Conservation (phyloP, 2,329 filamentous ascomycete species). For the Madurella mycetomatis region DNA sequence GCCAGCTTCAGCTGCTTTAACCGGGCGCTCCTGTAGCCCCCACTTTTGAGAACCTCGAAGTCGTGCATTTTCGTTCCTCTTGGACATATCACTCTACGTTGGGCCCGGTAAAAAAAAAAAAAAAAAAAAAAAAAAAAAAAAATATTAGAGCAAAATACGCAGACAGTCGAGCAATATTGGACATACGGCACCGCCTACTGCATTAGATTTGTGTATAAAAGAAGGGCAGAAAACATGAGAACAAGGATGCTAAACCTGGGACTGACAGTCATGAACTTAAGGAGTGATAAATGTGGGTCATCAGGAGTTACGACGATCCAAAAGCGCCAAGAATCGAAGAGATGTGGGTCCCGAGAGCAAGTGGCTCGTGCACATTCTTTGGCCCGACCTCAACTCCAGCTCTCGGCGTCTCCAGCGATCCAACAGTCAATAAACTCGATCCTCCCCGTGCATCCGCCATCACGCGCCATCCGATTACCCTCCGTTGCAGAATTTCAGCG, state of each 20-base stretch:
- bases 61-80: slow-evolving; percentile 29
- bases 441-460: not conserved
- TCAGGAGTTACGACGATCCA: not conserved
- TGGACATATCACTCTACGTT: too few species aligned
- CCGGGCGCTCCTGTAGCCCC: slow-evolving; percentile 29
- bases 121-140: too few species aligned
- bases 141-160: too few species aligned
- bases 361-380: not conserved
- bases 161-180: too few species aligned
- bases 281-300: not conserved
- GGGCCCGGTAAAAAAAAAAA: too few species aligned
- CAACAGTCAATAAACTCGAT: not conserved
- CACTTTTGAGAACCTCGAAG: slow-evolving; percentile 29
- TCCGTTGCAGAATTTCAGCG: too few species aligned
- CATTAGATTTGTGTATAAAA: too few species aligned
- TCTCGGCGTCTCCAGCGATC: not conserved
- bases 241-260: too few species aligned
- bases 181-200: too few species aligned
- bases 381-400: not conserved
- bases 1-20: slow-evolving; percentile 35
- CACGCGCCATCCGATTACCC: too few species aligned
- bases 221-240: too few species aligned
- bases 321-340: not conserved
- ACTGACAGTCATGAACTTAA: too few species aligned
- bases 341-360: not conserved